Evolutionary conservation across 169 alveolate genomes (phyloP), one percentile per base, ranked within the genome.

Genomic region (Perkinsus olseni): DNA sequence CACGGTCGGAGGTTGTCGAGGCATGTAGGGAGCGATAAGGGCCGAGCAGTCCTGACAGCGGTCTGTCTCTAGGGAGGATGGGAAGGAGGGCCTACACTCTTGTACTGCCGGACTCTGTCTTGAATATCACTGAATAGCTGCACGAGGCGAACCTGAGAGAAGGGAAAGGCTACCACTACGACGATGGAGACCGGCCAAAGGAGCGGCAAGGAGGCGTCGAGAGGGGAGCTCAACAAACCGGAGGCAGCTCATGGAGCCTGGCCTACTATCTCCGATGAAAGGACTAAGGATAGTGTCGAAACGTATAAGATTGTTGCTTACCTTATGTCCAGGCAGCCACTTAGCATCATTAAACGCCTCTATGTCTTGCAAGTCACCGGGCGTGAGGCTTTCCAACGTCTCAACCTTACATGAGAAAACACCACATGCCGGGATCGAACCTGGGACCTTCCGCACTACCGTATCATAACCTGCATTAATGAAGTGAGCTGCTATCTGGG

Each of bases 251-350:
- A n/a, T n/a, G n/a, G n/a, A n/a, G n/a, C n/a, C n/a, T n/a, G n/a
- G n/a, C n/a, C n/a, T n/a, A n/a, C n/a, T n/a, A n/a, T n/a, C n/a
- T n/a, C n/a, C n/a, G n/a, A n/a, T n/a, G n/a, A n/a, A n/a, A n/a
- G n/a, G n/a, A n/a, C n/a, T n/a, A n/a, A n/a, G n/a, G n/a, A n/a
- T n/a, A n/a, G n/a, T n/a, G n/a, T n/a, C n/a, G n/a, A n/a, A n/a
- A n/a, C n/a, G n/a, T n/a, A n/a, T n/a, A 11, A 40, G 50, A 6
- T 40, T 40, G 50, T 6, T 40, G 21, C 36, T 28, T 24, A 97
- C 97, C 94, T 97, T 97, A 96, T 97, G 98, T 0, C 98, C 98
- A 0, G 98, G 98, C 48, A 97, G 96, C 98, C 98, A 97, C 92
- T 96, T 95, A 38, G 97, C 96, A 48, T 96, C 95, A 74, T 96